Conservation (phyloP, 345 rosid species). For the Barbarea vulgaris region DNA sequence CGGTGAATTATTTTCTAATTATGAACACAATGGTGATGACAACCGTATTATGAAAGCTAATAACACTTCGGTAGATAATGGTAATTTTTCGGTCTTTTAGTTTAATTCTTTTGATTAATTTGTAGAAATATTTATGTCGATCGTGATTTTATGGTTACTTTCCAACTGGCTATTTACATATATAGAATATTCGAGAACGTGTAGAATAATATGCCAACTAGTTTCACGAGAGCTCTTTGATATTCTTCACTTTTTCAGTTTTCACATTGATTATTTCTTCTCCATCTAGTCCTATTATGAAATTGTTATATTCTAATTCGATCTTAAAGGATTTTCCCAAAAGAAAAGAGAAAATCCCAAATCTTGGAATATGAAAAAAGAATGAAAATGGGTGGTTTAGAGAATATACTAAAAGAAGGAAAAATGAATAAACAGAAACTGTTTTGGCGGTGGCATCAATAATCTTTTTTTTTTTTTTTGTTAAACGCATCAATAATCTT, state of each 20-base stretch:
- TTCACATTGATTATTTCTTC: not conserved
- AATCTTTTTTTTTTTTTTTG: no score
- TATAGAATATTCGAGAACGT: not conserved
- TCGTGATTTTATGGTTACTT: not conserved
- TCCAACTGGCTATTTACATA: not conserved
- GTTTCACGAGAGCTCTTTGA: not conserved
- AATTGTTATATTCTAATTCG: not conserved
- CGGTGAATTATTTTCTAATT: conserved; percentile 42
- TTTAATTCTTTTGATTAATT: not conserved
- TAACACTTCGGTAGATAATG: not conserved
- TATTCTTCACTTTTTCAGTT: not conserved
- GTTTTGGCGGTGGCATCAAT: conserved; percentile 26
- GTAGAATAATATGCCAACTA: not conserved
- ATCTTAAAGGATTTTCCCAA: not conserved
- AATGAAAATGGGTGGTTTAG: not conserved
- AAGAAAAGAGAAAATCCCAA: not conserved
- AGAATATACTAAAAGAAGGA: not conserved
- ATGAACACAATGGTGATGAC: not conserved
- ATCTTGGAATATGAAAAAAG: not conserved
- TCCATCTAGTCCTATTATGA: not conserved
- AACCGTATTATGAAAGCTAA: not conserved
- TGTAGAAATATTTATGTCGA: not conserved
- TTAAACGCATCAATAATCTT: no score
- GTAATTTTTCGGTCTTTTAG: not conserved
- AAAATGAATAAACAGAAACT: conserved; percentile 9